Conservation (phyloP, 352 stramenopile genomes). For the Hyaloperonospora brassicae region DNA sequence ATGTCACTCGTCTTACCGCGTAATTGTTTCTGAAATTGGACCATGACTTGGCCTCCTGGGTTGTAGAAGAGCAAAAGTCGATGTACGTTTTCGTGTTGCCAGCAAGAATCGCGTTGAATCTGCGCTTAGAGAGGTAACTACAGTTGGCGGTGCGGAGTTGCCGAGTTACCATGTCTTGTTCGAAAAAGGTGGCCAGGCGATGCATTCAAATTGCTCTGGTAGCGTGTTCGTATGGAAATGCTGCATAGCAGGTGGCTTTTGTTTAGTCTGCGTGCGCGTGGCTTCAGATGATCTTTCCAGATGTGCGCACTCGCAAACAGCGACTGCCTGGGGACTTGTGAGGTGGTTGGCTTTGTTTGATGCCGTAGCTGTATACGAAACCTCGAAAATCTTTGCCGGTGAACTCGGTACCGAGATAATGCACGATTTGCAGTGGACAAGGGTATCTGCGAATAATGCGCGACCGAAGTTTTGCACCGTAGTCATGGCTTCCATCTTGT, state of each 20-base stretch:
- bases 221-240: not conserved
- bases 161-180: not conserved
- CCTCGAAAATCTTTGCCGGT: not conserved
- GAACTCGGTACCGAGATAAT: not conserved
- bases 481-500: not conserved
- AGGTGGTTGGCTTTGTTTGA: not conserved
- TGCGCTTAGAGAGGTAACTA: not conserved
- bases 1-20: too few relatives aligned
- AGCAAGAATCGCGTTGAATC: conserved; percentile 2
- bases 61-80: not conserved
- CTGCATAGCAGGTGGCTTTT: not conserved
- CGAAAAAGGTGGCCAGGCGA: not conserved
- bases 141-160: not conserved
- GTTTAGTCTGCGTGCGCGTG: not conserved
- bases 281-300: not conserved
- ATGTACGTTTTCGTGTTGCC: not conserved
- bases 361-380: not conserved
- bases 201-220: not conserved
- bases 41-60: not conserved
- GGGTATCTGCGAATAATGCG: not conserved
- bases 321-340: not conserved
- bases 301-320: not conserved
- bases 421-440: not conserved
- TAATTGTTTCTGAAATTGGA: too few relatives aligned
- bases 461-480: not conserved